Evolutionary conservation across 1,139 yeast species (phyloP), one percentile per base, ranked within the genome.

Genomic region (Hemisphaericaspora xylofermentans): DNA sequence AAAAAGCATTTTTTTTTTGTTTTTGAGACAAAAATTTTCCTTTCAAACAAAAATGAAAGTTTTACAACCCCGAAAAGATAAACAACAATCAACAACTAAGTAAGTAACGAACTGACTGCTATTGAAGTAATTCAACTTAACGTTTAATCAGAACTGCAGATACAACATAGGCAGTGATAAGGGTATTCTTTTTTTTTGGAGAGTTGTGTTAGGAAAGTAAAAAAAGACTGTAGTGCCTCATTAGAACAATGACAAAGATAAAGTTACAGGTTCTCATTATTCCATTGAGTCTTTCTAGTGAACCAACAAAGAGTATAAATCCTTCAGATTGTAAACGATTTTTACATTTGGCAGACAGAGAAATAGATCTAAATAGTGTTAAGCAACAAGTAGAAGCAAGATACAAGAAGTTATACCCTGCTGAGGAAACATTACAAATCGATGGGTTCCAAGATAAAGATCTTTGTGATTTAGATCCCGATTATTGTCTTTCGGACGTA

Each of bases 391-490:
- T 83, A 17, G 53, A 64, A 17, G 58, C 56, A 5, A 68, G 87
- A 42, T 83, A 78, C 54, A 54, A 64, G 34, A 80, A 78, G 56
- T 64, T 86, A 36, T 86, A 86, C 50, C 91, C 93, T 0, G 68
- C 71, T 25, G 82, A 77, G 40, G 74, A 68, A 2, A 69, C 73
- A 0, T 56, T 84, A 13, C 67, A 66, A 4, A 76, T 86, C 29
- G 64, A 72, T 17, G 74, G 78, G 38, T 61, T 85, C 8, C 93
- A 85, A 54, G 91, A 86, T 56, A 60, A 62, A 24, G 75, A 78
- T 44, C 71, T 72, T 45, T 84, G 89, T 52, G 95, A 87, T 57
- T 63, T 87, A 49, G 95, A 86, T 58, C 88, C 89, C 0, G 95
- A 85, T 44, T 86, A 80, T 50, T 47, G 60, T 4, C 82, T 81